Evolutionary conservation across 1,284 basidiomycete species (phyloP).

Genomic region (Amylostereum chailletii): DNA sequence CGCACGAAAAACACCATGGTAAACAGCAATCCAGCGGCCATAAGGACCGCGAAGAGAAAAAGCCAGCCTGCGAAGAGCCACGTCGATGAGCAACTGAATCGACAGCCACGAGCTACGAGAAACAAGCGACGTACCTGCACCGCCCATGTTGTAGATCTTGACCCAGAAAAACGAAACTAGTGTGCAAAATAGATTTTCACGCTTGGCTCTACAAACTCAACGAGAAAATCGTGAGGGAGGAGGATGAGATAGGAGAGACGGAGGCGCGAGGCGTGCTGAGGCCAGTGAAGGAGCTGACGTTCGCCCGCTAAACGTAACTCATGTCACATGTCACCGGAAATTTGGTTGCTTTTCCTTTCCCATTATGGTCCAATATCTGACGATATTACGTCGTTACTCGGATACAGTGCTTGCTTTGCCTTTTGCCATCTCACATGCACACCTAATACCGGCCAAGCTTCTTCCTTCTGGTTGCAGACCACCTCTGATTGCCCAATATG

Average conservation of each 20-base stretch:
- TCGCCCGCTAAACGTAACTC: background rate
- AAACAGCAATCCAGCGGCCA: conserved; percentile 89
- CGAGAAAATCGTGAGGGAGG: background rate
- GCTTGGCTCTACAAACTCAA: background rate
- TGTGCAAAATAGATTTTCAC: background rate
- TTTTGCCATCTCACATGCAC: no score
- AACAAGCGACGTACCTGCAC: conserved; percentile 17
- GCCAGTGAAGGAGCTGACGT: background rate
- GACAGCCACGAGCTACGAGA: background rate
- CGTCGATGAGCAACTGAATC: background rate
- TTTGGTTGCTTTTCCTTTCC: no score
- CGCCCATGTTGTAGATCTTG: conserved; percentile 19
- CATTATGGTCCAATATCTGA: no score
- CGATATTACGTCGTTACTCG: no score
- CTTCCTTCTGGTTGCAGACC: no score
- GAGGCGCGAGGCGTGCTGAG: background rate
- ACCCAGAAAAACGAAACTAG: conserved; percentile 1
- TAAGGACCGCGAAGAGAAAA: conserved; percentile 88
- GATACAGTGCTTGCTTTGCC: no score
- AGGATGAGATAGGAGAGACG: background rate
- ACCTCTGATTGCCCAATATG: no score
- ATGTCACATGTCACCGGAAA: no score
- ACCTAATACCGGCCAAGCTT: no score
- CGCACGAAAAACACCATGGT: conserved; percentile 98
- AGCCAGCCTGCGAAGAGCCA: conserved; percentile 65